Evolutionary conservation across 805 yeast species (phyloP).

Genomic region (Metschnikowia hibisci): DNA sequence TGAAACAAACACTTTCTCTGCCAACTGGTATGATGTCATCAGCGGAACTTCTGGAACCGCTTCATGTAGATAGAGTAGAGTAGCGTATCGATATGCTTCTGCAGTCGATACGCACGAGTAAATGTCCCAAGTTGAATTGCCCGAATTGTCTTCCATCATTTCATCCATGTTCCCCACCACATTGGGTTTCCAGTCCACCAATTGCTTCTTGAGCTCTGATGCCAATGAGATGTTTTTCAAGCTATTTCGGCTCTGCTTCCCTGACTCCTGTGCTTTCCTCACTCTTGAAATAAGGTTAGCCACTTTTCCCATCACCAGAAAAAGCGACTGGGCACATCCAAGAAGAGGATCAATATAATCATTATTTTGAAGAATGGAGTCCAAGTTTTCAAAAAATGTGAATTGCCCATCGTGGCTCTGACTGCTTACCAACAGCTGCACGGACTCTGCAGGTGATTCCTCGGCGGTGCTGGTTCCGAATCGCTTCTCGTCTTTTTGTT

Average conservation of each 20-base stretch:
- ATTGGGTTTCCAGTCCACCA: constrained; percentile 56
- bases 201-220: constrained; percentile 48
- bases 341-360: constrained; percentile 58
- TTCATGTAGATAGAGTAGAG: constrained; percentile 59
- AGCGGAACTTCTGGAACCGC: constrained; percentile 69
- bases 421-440: constrained; percentile 20
- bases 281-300: constrained; percentile 53
- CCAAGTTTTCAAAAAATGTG: constrained; percentile 39
- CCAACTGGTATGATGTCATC: constrained; percentile 48
- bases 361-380: constrained; percentile 30
- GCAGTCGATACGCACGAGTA: constrained; percentile 65
- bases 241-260: constrained; percentile 31
- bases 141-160: constrained; percentile 24
- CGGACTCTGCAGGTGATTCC: constrained; percentile 19
- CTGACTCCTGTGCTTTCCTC: constrained; percentile 30
- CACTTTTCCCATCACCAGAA: constrained; percentile 61
- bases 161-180: constrained; percentile 33
- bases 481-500: constrained; percentile 11
- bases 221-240: constrained; percentile 50
- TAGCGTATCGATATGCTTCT: constrained; percentile 61
- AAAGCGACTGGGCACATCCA: constrained; percentile 64
- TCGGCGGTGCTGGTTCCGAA: constrained; percentile 1
- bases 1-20: constrained; percentile 56
- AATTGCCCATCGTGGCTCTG: constrained; percentile 12
- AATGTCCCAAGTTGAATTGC: constrained; percentile 44